phyloP scores from a whole-genome alignment of 2,329 filamentous ascomycete species.

The Pseudocercospora fuligena region DNA sequence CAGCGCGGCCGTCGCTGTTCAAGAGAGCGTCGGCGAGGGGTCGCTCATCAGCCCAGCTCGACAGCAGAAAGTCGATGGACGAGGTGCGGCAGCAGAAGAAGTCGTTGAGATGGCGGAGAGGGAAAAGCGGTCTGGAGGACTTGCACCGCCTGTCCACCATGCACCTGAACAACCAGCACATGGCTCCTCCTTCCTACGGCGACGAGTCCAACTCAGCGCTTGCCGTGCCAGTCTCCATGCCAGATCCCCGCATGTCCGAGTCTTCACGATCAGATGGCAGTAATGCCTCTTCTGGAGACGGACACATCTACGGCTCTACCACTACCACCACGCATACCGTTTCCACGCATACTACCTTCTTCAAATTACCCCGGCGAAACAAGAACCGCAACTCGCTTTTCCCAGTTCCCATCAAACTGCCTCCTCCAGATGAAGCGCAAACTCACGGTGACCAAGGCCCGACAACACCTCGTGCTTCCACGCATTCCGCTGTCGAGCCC shows the following conservation, averaged over 20 bases:
- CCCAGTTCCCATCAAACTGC: constrained; percentile 79
- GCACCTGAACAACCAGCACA: constrained; percentile 46
- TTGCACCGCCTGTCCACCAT: constrained; percentile 63
- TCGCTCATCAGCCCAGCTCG: constrained; percentile 13
- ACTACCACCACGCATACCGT: constrained; percentile 68
- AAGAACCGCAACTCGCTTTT: constrained; percentile 80
- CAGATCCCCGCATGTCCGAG: constrained; percentile 67
- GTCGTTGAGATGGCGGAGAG: constrained; percentile 37
- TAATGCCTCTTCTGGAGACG: constrained; percentile 58
- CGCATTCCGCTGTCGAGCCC: constrained; percentile 33
- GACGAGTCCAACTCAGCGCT: constrained; percentile 67
- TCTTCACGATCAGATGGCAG: constrained; percentile 76
- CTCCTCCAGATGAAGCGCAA: constrained; percentile 52
- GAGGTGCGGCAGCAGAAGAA: constrained; percentile 28
- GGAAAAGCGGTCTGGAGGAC: constrained; percentile 44
- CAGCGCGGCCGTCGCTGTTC: constrained; percentile 32
- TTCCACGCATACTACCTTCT: constrained; percentile 70
- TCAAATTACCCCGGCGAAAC: constrained; percentile 76
- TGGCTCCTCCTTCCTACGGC: constrained; percentile 62
- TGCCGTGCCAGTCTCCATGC: constrained; percentile 62
- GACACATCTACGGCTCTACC: constrained; percentile 59
- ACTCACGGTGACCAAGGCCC: constrained; percentile 46
- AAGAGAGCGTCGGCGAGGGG: constrained; percentile 33
- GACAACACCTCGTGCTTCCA: constrained; percentile 44
- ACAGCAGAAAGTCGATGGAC: constrained; percentile 25